Evolutionary conservation across 176 grass and related monocot species (phyloP).

Genomic region (Oryza glaberrima): DNA sequence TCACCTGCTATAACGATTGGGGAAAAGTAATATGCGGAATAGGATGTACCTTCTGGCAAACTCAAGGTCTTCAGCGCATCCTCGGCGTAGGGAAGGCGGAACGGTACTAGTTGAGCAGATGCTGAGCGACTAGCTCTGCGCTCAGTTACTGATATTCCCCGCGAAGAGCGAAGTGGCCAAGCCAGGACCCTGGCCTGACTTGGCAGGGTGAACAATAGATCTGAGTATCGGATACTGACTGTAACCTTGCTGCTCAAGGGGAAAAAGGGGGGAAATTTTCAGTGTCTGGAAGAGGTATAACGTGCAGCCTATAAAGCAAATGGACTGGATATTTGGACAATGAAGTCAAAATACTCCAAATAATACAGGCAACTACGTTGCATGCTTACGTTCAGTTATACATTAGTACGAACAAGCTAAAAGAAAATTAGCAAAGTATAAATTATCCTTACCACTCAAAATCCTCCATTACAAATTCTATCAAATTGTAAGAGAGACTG

Average conservation of each 20-base stretch:
- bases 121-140: slow-evolving; percentile 43
- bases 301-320: background rate
- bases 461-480: slow-evolving; percentile 93
- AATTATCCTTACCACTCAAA: slow-evolving; percentile 73
- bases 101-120: slow-evolving; percentile 55
- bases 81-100: slow-evolving; percentile 75
- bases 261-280: background rate
- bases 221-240: slow-evolving; percentile 78
- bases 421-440: slow-evolving; percentile 9
- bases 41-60: slow-evolving; percentile 73
- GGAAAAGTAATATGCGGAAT: background rate
- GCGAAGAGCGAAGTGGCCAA: slow-evolving; percentile 76
- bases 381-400: background rate
- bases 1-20: background rate
- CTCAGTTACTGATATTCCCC: slow-evolving; percentile 51
- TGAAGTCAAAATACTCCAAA: background rate
- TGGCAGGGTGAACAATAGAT: slow-evolving; percentile 69
- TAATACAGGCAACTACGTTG: background rate
- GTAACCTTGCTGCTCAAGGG: slow-evolving; percentile 80
- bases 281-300: slow-evolving; percentile 19
- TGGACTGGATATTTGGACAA: background rate
- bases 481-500: slow-evolving; percentile 80
- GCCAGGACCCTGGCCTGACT: slow-evolving; percentile 86
- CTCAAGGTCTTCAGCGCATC: slow-evolving; percentile 78
- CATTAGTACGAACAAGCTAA: background rate